Percentiles rank a stretch among this genome's conserved stretches.
Conservation (phyloP, 495 filamentous ascomycete species). For the Trichoderma erinaceum region DNA sequence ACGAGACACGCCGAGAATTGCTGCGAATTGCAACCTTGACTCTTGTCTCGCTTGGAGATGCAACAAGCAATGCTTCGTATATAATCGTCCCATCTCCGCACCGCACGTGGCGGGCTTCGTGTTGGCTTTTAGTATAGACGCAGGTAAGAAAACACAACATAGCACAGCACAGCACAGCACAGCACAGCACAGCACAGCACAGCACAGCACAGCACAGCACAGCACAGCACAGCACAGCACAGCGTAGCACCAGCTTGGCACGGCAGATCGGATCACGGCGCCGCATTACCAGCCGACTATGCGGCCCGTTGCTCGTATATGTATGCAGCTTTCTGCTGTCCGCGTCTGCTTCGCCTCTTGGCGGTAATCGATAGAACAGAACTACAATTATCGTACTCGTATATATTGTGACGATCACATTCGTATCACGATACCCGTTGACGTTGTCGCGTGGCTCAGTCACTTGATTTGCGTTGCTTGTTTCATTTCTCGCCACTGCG, state of each 20-base stretch:
- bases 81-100: neutral
- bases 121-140: neutral
- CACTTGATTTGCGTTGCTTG: neutral
- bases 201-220: too few species aligned
- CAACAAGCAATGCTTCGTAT: neutral
- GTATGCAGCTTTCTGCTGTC: neutral
- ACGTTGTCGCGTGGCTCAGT: constrained; percentile 9
- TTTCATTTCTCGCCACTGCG: neutral
- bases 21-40: neutral
- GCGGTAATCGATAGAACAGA: neutral
- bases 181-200: too few species aligned
- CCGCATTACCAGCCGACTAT: neutral
- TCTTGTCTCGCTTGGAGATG: neutral
- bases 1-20: neutral
- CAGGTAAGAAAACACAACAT: neutral
- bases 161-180: neutral
- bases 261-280: neutral
- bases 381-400: neutral
- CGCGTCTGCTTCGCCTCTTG: neutral
- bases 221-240: neutral
- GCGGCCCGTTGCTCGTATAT: neutral
- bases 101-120: too few species aligned
- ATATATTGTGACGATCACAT: constrained; percentile 3
- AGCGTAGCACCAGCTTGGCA: neutral
- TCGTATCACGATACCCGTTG: neutral